Evolutionary conservation across 2,329 filamentous ascomycete species (phyloP).

Genomic region (Aspergillus ruber): DNA sequence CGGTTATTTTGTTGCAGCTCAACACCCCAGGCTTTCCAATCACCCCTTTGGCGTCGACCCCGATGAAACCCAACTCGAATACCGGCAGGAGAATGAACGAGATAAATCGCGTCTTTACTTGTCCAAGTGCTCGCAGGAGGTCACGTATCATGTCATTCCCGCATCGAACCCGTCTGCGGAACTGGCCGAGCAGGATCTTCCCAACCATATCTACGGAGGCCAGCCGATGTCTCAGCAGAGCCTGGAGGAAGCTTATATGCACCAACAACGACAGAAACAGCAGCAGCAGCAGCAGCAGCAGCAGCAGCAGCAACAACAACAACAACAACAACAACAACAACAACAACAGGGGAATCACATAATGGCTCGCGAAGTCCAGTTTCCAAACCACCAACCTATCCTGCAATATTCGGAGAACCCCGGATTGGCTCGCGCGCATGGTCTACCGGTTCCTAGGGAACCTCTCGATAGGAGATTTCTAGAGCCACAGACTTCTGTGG

Average conservation of each 20-base stretch:
- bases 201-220: constrained; percentile 41
- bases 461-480: constrained; percentile 35
- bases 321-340: constrained; percentile 36
- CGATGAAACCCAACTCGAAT: constrained; percentile 41
- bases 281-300: constrained; percentile 33
- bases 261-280: constrained; percentile 51
- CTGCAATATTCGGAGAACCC: constrained; percentile 41
- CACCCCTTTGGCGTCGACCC: constrained; percentile 46
- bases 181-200: constrained; percentile 36
- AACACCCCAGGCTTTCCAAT: constrained; percentile 42
- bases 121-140: constrained; percentile 61
- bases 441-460: constrained; percentile 34
- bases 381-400: constrained; percentile 56
- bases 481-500: constrained; percentile 44
- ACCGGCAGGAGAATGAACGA: constrained; percentile 52
- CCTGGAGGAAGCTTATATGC: constrained; percentile 55
- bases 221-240: constrained; percentile 48
- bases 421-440: constrained; percentile 34
- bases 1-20: constrained; percentile 22
- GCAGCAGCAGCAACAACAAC: constrained; percentile 47
- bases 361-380: constrained; percentile 48
- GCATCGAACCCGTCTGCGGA: constrained; percentile 55
- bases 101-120: constrained; percentile 60
- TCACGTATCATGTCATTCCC: constrained; percentile 63
- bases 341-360: constrained; percentile 24